Base-by-base conservation (phyloP, 306 rosid species). In the Prosopis cineraria region DNA sequence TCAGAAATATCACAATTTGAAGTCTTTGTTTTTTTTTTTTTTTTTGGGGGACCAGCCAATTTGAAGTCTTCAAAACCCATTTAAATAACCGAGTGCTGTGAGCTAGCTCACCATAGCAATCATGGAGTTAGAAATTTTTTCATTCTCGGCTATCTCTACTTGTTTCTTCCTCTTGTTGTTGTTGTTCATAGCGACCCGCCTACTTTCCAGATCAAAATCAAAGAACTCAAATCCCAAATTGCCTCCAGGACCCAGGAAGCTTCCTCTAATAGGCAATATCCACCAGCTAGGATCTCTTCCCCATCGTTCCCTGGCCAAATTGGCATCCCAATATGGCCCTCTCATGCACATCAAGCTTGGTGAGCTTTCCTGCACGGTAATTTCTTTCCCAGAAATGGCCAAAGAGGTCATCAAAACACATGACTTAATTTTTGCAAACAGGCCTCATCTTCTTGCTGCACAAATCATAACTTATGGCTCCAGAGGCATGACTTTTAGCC, bases 301-400 rank as follows among this genome's bases (percentile, higher is more conserved):
- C 27, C 83, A 83, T 62, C 73, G 52, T 2, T 10, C 45, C 50
- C 70, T 78, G 50, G 37, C 77, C 41, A 43, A 83, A 59, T 37
- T 79, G n/a, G 50, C 81, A 47, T 25, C 70, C 4, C 52, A 60
- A 68, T 68, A 68, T 74, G 86, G 86, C 19, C 83, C 83, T 16
- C 50, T 83, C 3, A 74, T 83, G 84, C 87, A 83, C 1, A 70
- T 70, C 36, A 64, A 83, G 50, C 81, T 81, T 36, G 85, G 83
- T 27, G 73, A 78, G 25, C 59, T 71, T 39, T 73, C 89, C 13
- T 44, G 69, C 45, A 47, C 72, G 12, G 60, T 84, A 9, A 78
- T 83, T 7, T 87, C 90, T 48, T 81, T 86, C 0, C 80, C 90
- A 7, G 75, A 81, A 72, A 52, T 81, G 37, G 89, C 85, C 52